These are phyloP conservation scores for Ustilago vetiveriae DNA, from an alignment of 1,284 basidiomycete species.

Conservation along the genomic window DNA sequence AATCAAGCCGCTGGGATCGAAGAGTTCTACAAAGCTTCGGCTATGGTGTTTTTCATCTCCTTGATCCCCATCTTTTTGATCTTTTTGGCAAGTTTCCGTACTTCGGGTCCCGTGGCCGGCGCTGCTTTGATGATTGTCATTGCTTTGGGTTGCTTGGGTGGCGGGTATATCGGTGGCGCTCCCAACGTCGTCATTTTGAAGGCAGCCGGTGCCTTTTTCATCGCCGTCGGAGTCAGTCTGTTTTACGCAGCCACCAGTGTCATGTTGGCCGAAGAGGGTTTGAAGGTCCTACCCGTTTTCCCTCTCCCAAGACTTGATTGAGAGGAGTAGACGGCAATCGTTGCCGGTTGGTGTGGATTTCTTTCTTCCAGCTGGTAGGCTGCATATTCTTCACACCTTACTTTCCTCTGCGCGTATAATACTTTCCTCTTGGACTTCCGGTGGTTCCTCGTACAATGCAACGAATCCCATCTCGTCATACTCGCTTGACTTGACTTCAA, in stretches of 20 bases:
- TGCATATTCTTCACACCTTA: too few relatives aligned
- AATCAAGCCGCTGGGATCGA: slow-evolving; percentile 13
- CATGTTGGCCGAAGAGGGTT: slow-evolving; percentile 49
- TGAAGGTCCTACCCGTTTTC: slow-evolving; percentile 47
- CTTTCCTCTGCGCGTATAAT: too few relatives aligned
- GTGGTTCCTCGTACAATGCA: too few relatives aligned
- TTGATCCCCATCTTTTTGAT: slow-evolving; percentile 55
- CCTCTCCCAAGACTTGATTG: slow-evolving; percentile 42
- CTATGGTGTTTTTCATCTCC: slow-evolving; percentile 39
- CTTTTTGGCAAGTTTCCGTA: slow-evolving; percentile 43
- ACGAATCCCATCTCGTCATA: too few relatives aligned
- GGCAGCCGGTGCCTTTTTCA: slow-evolving; percentile 45
- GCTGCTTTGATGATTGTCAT: slow-evolving; percentile 40
- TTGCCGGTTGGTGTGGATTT: too few relatives aligned
- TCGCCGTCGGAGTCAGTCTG: slow-evolving; percentile 33
- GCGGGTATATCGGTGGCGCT: slow-evolving; percentile 25
- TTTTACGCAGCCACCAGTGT: slow-evolving; percentile 42
- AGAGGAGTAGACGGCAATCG: too few relatives aligned
- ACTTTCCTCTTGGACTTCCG: too few relatives aligned
- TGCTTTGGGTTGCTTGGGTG: slow-evolving; percentile 35
- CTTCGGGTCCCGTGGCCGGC: slow-evolving; percentile 24
- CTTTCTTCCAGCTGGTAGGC: too few relatives aligned
- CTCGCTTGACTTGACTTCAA: too few relatives aligned
- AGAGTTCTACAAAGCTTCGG: slow-evolving; percentile 34
- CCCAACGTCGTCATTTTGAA: slow-evolving; percentile 19